These are phyloP conservation scores for Colletotrichum sp. DNA, from an alignment of 2,329 filamentous ascomycete species.

Conservation along the genomic window DNA sequence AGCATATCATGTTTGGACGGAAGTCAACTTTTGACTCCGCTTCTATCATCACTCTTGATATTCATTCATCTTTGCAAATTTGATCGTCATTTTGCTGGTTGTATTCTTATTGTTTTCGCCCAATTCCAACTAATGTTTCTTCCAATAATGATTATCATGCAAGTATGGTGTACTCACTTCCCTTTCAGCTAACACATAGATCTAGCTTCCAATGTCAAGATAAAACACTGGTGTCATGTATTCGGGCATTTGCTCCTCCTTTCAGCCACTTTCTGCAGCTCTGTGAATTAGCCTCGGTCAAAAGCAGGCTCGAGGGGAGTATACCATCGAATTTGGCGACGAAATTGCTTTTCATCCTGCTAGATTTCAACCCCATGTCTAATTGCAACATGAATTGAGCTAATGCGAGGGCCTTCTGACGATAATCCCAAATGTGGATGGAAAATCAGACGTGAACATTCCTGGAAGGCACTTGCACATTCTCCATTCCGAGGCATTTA, in stretches of 20 bases:
- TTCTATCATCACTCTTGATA: background rate
- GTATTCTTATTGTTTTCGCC: too few species aligned
- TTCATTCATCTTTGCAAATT: background rate
- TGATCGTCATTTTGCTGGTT: background rate
- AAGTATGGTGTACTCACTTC: background rate
- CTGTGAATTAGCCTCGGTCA: background rate
- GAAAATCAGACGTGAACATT: background rate
- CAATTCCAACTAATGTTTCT: background rate
- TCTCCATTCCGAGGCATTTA: background rate
- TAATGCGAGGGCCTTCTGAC: background rate
- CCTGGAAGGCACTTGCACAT: background rate
- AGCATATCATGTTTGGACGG: background rate
- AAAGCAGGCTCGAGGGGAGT: background rate
- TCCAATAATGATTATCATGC: background rate
- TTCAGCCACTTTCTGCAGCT: background rate
- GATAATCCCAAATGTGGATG: background rate
- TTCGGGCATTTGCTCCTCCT: background rate
- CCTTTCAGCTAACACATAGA: background rate
- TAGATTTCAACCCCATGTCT: background rate
- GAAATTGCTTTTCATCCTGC: background rate
- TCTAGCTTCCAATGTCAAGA: background rate
- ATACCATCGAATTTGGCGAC: background rate
- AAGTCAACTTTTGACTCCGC: background rate
- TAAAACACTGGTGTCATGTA: background rate
- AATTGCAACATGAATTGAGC: background rate